Conservation (phyloP, 1,284 basidiomycete species). For the Tremellales sp. region DNA sequence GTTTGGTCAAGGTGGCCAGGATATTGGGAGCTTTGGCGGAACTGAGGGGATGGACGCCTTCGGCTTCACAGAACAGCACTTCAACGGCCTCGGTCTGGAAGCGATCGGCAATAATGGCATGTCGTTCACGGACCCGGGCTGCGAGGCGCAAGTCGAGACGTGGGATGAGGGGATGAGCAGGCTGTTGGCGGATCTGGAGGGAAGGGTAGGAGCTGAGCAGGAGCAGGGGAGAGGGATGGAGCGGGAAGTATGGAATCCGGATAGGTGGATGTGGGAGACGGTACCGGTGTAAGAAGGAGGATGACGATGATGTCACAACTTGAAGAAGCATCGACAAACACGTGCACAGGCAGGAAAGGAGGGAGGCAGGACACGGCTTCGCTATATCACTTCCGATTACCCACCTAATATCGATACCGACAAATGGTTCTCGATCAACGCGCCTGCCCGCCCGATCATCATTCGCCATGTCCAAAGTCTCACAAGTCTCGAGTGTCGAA, state of each 20-base stretch:
- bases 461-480: background rate
- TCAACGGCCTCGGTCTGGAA: no score
- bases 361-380: background rate
- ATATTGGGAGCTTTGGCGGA: constrained; percentile 39
- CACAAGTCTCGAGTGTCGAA: no score
- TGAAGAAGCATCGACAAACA: background rate
- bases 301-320: background rate
- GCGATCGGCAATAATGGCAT: no score
- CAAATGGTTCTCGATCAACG: background rate
- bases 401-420: background rate
- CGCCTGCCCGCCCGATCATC: background rate
- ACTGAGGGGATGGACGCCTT: constrained; percentile 31
- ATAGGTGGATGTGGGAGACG: constrained; percentile 7
- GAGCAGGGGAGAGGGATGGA: constrained; percentile 1
- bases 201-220: background rate
- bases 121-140: no score
- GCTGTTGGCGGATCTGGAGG: constrained; percentile 26
- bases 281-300: constrained; percentile 8
- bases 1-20: constrained; percentile 33
- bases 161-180: constrained; percentile 34
- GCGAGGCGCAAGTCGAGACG: constrained; percentile 6
- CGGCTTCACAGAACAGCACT: constrained; percentile 7
- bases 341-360: background rate
- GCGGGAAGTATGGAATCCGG: constrained; percentile 4
- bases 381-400: background rate